Evolutionary conservation across 169 alveolate genomes (phyloP), one percentile per base, ranked within the genome.

Genomic region (Plasmodium fragile): DNA sequence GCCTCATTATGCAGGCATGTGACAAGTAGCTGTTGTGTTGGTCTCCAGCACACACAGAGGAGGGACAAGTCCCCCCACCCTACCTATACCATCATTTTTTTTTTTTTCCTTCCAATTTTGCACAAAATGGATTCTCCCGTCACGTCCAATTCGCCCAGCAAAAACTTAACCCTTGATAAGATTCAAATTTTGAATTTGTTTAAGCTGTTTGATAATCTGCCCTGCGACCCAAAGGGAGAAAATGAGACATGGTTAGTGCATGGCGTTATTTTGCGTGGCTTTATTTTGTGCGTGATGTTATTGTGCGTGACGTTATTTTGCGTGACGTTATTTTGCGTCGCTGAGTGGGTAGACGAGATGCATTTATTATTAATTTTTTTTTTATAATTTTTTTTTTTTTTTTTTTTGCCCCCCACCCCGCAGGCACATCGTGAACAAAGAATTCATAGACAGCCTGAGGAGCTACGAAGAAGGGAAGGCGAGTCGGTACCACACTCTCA

Each of bases 211-310:
- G 93, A 84, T 28, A 84, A 73, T 55, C 43, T 84, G 11, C 93
- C 93, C 25, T 84, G 73, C 80, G 93, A 84, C 28, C 93, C 93
- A 7, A 84, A 84, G 32, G 73, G 59, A 59, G 93, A 84, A 49
- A 84, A 69, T 69, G 93, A 84, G 30, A 84, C 45, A 75, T 84
- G 93, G 93, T 84, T 16, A 65, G 59, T 49, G 18, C 18, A 13
- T 49, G 22, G 59, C 0, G 59, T 0, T 18, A 10, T 10, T 10
- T 49, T 11, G 59, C 59, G 1, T 1, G 59, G 30, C 73, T 10
- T 18, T 16, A 39, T 7, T 65, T 25, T 18, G 7, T 65, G n/a
- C 2, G 8, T 22, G 5, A 25, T n/a, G n/a, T 65, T 25, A 22
- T 22, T 65, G 7, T 28, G n/a, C 22, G n/a, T n/a, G n/a, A n/a